Percentiles rank a stretch among this genome's conserved stretches.
These are phyloP conservation scores for Quercus lobata DNA, from an alignment of 331 rosid genomes.

Conservation along the genomic window DNA sequence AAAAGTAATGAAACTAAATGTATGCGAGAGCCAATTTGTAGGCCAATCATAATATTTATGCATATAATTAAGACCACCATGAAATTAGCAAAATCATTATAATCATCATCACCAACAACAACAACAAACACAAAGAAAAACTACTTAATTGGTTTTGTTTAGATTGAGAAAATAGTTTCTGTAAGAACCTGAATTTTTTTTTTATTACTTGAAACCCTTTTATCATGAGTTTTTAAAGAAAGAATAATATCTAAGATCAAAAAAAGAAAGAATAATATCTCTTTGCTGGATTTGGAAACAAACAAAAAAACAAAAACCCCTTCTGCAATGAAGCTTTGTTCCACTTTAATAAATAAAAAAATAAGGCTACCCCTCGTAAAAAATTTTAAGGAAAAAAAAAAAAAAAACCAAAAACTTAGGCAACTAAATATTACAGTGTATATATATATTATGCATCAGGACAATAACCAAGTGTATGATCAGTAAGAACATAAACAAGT, in stretches of 20 bases:
- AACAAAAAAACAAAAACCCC: background rate
- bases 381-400: background rate
- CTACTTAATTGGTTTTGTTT: background rate
- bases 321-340: background rate
- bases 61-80: background rate
- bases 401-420: background rate
- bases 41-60: background rate
- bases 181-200: background rate
- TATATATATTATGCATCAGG: background rate
- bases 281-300: background rate
- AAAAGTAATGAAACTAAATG: background rate
- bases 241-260: too few relatives aligned
- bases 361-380: background rate
- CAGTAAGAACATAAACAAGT: slow-evolving; percentile 9
- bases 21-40: background rate
- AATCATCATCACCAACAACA: background rate
- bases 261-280: background rate
- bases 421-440: background rate
- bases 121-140: background rate
- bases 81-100: too few relatives aligned
- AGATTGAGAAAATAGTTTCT: background rate
- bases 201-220: background rate
- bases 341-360: background rate
- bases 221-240: background rate
- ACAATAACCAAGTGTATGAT: background rate